phyloP scores from a whole-genome alignment of 345 rosid species.

The Clausena lansium region DNA sequence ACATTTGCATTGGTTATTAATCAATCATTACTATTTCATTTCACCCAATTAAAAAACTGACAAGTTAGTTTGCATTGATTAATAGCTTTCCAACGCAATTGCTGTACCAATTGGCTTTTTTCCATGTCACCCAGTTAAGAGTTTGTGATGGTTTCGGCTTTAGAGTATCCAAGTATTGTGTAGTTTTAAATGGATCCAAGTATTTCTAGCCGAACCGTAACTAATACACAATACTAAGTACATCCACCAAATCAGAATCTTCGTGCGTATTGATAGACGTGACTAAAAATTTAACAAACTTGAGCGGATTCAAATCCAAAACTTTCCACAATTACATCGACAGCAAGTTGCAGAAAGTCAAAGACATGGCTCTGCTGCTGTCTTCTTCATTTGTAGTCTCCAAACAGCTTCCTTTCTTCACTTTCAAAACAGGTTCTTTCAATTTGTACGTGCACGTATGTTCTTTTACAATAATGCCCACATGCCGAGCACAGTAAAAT shows the following conservation, averaged over 20 bases:
- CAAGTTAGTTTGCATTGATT: no score
- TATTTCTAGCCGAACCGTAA: no score
- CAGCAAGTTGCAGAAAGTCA: neutral
- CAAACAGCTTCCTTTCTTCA: neutral
- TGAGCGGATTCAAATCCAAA: neutral
- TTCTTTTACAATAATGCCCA: neutral
- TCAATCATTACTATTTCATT: no score
- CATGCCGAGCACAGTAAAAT: neutral
- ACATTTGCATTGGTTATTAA: no score
- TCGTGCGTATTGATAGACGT: neutral
- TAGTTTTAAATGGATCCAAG: no score
- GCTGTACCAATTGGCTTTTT: no score
- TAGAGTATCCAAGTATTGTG: no score
- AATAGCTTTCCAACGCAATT: no score
- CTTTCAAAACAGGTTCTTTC: conserved; percentile 17
- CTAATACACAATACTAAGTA: neutral
- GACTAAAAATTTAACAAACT: neutral
- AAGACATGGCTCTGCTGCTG: conserved; percentile 8
- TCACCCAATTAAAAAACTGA: no score
- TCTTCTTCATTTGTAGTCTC: neutral
- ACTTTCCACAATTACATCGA: neutral
- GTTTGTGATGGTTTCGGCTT: no score
- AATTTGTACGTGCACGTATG: neutral
- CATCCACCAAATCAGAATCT: neutral
- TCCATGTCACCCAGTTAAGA: no score